Conservation (phyloP, 169 alveolate species). For the Theileria luwenshuni region DNA sequence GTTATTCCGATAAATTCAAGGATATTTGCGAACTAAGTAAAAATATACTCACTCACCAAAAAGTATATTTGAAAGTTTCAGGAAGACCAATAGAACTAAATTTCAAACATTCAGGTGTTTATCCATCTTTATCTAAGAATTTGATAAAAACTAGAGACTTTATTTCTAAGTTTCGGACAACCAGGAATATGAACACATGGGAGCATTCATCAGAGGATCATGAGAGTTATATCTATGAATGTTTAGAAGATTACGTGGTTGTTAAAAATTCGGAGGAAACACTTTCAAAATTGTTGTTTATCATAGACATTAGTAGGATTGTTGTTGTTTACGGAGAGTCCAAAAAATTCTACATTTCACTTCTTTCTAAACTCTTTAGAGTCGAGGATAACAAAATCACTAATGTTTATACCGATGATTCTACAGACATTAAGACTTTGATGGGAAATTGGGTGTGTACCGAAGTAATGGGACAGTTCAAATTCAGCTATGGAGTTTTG, state of each 20-base stretch:
- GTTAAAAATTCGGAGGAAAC: constrained; percentile 5
- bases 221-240: not conserved
- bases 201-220: not conserved
- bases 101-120: no score
- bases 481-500: constrained; percentile 78
- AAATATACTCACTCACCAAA: not conserved
- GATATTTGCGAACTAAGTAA: not conserved
- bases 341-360: constrained; percentile 44
- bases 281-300: constrained; percentile 50
- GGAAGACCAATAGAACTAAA: not conserved
- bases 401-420: constrained; percentile 77
- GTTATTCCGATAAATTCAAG: not conserved
- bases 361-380: constrained; percentile 47
- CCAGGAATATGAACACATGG: not conserved
- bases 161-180: constrained; percentile 36
- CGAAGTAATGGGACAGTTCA: constrained; percentile 78
- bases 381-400: constrained; percentile 16
- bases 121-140: not conserved
- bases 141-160: constrained; percentile 27
- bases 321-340: constrained; percentile 36
- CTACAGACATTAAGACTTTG: constrained; percentile 77
- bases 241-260: not conserved
- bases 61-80: not conserved
- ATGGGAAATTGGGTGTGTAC: constrained; percentile 81
- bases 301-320: constrained; percentile 49